A percentile compares a stretch with the other conserved stretches of the same genome.
Evolutionary conservation across 164 flowering plant species (phyloP).

Genomic region (Annona squamosa): DNA sequence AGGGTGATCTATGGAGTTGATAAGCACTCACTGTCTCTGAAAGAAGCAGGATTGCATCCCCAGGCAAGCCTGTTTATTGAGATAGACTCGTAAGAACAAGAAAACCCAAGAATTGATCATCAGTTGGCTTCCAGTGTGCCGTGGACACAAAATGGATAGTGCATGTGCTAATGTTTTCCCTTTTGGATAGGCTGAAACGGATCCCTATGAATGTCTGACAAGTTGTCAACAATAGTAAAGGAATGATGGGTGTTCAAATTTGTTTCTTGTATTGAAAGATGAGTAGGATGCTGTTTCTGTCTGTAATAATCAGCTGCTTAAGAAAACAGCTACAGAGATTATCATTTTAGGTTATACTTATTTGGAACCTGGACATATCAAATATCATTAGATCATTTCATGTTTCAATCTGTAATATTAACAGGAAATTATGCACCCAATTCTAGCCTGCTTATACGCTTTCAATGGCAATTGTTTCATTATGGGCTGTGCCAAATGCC

Average conservation of each 20-base stretch:
- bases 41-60: slow-evolving; percentile 91
- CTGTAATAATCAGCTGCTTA: not conserved
- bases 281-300: slow-evolving; percentile 3
- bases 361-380: not conserved
- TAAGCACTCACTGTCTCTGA: slow-evolving; percentile 56
- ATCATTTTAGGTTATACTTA: not conserved
- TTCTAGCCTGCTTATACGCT: too few relatives aligned
- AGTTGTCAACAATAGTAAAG: not conserved
- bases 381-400: not conserved
- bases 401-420: not conserved
- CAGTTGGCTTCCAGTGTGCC: not conserved
- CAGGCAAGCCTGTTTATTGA: slow-evolving; percentile 93
- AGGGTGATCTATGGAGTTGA: slow-evolving; percentile 68
- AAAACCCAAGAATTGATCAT: not conserved
- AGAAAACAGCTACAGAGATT: not conserved
- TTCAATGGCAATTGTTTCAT: too few relatives aligned
- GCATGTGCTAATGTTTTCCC: not conserved
- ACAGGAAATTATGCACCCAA: not conserved
- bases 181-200: slow-evolving; percentile 1
- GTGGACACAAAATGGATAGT: slow-evolving; percentile 8
- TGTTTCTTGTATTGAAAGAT: not conserved
- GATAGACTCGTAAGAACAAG: slow-evolving; percentile 32
- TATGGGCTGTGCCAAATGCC: too few relatives aligned
- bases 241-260: slow-evolving; percentile 1
- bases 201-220: slow-evolving; percentile 2